These are phyloP conservation scores for Eutrema heterophyllum DNA, from an alignment of 345 rosid species.

Conservation along the genomic window DNA sequence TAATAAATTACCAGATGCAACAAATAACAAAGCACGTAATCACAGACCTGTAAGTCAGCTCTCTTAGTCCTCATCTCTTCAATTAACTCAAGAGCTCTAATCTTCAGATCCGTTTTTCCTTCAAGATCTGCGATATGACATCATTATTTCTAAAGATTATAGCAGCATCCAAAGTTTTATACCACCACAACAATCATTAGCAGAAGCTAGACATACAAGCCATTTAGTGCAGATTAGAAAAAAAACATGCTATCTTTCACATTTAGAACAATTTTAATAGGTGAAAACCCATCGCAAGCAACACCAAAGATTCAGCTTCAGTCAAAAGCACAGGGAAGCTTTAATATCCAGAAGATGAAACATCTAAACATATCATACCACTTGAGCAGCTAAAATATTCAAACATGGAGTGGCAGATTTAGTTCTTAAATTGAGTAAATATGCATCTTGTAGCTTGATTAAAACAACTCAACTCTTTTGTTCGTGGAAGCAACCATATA, in stretches of 20 bases:
- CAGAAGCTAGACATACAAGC: not conserved
- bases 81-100: conserved; percentile 81
- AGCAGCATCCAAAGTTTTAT: not conserved
- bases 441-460: not conserved
- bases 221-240: not conserved
- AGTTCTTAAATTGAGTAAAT: not conserved
- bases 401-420: not conserved
- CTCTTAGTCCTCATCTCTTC: conserved; percentile 91
- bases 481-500: not conserved
- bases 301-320: not conserved
- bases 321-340: not conserved
- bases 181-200: not conserved
- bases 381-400: not conserved
- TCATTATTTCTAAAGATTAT: not conserved
- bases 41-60: conserved; percentile 86
- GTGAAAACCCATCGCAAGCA: not conserved
- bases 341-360: not conserved
- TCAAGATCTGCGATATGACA: conserved; percentile 58
- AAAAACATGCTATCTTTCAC: not conserved
- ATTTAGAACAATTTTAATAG: not conserved
- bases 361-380: not conserved
- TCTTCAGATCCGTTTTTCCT: conserved; percentile 91
- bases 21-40: conserved; percentile 7
- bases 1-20: not conserved
- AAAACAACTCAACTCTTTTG: not conserved